Base-by-base conservation (phyloP, 441 rosid genomes). In the Erodium chrysanthum region DNA sequence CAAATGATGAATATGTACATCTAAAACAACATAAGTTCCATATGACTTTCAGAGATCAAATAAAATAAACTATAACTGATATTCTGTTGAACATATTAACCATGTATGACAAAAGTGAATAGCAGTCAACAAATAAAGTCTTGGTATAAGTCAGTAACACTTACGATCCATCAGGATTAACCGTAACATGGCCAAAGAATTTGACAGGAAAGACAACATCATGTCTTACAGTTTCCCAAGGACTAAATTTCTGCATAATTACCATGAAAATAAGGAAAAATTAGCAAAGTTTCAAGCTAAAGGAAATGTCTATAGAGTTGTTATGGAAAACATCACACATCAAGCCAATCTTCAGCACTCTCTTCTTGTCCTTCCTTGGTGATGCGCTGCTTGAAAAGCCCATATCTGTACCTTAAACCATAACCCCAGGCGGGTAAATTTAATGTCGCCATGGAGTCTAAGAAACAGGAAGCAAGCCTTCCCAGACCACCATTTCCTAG, bases 381-480 rank as follows among this genome's bases (percentile, higher is more conserved):
- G 67, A 94, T 88, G 31, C 70, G 74, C 84, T 94, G 97, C 82
- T 94, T 91, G 79, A 94, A 91, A 60, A 94, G 80, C 59, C 99
- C 99, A 77, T 91, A 87, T 79, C 80, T 86, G 79, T 94, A 91
- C 83, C 99, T 89, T 77, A 94, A 83, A 23, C 97, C 99, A 73
- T 94, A 94, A 0, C 99, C 99, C 99, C 96, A 94, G 62, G 99
- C 96, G 77, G 99, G 99, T 80, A 94, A 81, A 83, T 89, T 89
- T 31, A 94, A 67, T 5, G 97, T 91, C 4, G 99, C 99, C 99
- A 94, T 88, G 7, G 99, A 94, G 73, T 94, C 99, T 71, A 94
- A 77, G 82, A 93, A 94, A 75, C 99, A 94, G 0, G 99, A 94
- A 68, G 99, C 99, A 6, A 94, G 92, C 77, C 99, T 87, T 65